Evolutionary conservation across 345 rosid genomes (phyloP), one percentile per base, ranked within the genome.

Genomic region (Anastatica hierochuntica): DNA sequence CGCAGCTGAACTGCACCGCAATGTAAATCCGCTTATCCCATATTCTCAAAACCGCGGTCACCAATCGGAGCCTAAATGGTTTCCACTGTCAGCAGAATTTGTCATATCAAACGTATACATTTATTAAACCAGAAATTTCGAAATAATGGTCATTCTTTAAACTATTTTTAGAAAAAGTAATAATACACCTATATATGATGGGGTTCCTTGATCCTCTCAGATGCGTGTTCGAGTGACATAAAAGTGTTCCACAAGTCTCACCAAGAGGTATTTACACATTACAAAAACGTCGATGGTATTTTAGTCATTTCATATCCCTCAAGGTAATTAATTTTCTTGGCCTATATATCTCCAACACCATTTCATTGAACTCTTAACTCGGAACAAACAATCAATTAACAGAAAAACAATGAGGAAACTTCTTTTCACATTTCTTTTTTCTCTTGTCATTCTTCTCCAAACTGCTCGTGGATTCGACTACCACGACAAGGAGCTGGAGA

Each of bases 401-500:
- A 44, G 2, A 58, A 39, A 29, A 7, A 66, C 40, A 49, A 62
- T 68, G 61, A 70, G 58, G 53, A 79, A 56, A 35, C 23, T 69
- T 51, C 27, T 73, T 15, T 7, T 76, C 7, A 62, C 58, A 33
- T 72, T 60, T 17, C 66, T 80, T 21, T 62, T 74, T 7, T 40
- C 77, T 12, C 58, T 63, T 57, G 30, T 80, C 48, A 54, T 76
- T 23, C 52, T 76, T 27, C 56, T 79, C 17, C 77, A 74, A 46
- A 50, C 67, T 1, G 64, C 62, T 2, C 26, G 69, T 34, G 58
- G 90, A 51, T 75, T 88, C 10, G 84, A 88, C 9, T 84, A 77
- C 76, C 68, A 77, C 3, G 84, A 82, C 42, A 70, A 69, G 21
- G 95, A 88, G 17, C 49, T 88, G 69, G 81, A 53, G 9, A 72